These are phyloP conservation scores for Spongiforma sp. DNA, from an alignment of 1,284 basidiomycete genomes.

Conservation along the genomic window DNA sequence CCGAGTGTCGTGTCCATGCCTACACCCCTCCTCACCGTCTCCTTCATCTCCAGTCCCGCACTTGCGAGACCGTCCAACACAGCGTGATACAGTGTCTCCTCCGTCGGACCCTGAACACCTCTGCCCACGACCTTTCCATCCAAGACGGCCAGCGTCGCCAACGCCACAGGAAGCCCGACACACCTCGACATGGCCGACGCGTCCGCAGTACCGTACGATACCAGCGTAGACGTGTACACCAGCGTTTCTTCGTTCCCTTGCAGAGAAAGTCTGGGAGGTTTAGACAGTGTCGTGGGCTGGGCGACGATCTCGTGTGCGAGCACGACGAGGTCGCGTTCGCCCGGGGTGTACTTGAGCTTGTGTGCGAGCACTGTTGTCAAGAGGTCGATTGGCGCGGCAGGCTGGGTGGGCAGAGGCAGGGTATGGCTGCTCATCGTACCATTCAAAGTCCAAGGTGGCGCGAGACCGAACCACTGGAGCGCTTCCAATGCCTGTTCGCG, in stretches of 20 bases:
- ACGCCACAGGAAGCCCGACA: conserved; percentile 86
- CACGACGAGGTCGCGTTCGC: conserved; percentile 88
- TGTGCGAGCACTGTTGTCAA: conserved; percentile 79
- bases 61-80: conserved; percentile 67
- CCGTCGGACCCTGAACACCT: conserved; percentile 73
- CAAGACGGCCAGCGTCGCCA: conserved; percentile 75
- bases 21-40: conserved; percentile 43
- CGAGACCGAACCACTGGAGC: conserved; percentile 63
- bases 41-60: conserved; percentile 71
- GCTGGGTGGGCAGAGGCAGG: conserved; percentile 48
- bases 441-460: conserved; percentile 30
- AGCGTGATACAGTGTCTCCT: conserved; percentile 61
- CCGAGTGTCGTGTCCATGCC: conserved; percentile 37
- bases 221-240: conserved; percentile 77
- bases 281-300: neutral
- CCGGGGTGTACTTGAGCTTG: conserved; percentile 73
- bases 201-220: conserved; percentile 69
- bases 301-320: conserved; percentile 85
- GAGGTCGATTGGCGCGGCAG: conserved; percentile 75
- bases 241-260: conserved; percentile 34
- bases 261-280: no score
- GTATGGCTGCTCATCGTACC: neutral
- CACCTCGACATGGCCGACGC: conserved; percentile 89
- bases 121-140: conserved; percentile 64
- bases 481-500: conserved; percentile 51